Evolutionary conservation across 2,329 filamentous ascomycete genomes (phyloP), one percentile per base, ranked within the genome.

Genomic region (Sphaerulina populicola): DNA sequence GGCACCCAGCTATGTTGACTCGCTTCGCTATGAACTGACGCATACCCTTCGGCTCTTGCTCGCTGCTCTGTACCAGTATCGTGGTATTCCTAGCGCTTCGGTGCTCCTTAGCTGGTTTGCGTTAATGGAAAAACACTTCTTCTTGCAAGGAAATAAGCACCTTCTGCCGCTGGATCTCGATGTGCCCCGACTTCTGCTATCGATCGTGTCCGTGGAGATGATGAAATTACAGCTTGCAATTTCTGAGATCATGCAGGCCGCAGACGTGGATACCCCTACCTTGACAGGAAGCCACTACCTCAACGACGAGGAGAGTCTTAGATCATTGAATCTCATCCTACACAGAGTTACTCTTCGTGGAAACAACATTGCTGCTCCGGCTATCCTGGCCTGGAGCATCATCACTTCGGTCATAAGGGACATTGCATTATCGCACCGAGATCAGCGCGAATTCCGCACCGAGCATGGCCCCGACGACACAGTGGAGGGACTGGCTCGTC

Each of bases 371-470:
- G 85, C 86, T 15, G 81, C 80, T 49, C 87, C 88, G 1, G 81
- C 86, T 14, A 77, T 88, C 15, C 86, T 94, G 58, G 80, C 86
- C 2, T 97, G 90, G 90, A 81, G 83, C 3, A 73, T 91, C 43
- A 78, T 95, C 23, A 74, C 90, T 8, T 79, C 85, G 61, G 76
- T 78, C 23, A 80, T 93, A 71, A 80, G 81, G 27, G 60, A 60
- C 44, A 56, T 60, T 36, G 82, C 60, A 18, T 44, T 49, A 21
- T 37, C 55, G 7, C 58, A 56, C 36, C 49, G 55, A 43, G 55
- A 59, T 4, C 48, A 45, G n/a, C 37, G 49, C 9, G 58, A 51
- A 41, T 48, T 36, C 27, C 52, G 44, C 21, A 42, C 45, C 23
- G 46, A 49, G 8, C 31, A 43, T 45, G 52, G 44, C n/a, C 30